phyloP scores from a whole-genome alignment of 495 filamentous ascomycete species.

The Penicillium malachiteum region DNA sequence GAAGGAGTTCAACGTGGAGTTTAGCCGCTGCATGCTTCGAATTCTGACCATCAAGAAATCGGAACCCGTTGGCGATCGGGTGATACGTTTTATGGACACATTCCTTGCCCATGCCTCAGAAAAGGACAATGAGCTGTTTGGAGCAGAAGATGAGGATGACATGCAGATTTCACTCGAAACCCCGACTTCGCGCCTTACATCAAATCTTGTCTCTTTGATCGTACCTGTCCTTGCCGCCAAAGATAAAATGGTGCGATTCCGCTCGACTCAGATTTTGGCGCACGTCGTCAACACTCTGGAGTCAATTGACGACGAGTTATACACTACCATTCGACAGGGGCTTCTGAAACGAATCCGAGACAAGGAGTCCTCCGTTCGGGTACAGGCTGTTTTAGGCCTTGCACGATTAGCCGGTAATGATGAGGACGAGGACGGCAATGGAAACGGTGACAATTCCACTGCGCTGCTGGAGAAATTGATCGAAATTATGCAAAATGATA shows the following conservation, averaged over 20 bases:
- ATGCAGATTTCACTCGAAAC: conserved; percentile 70
- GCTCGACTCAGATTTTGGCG: conserved; percentile 83
- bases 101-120: conserved; percentile 82
- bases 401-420: conserved; percentile 81
- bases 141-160: conserved; percentile 42
- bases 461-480: conserved; percentile 79
- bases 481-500: conserved; percentile 90
- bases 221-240: conserved; percentile 73
- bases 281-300: conserved; percentile 89
- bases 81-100: conserved; percentile 77
- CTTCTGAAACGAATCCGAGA: conserved; percentile 84
- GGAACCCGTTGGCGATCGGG: conserved; percentile 82
- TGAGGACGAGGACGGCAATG: conserved; percentile 63
- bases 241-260: conserved; percentile 89
- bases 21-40: conserved; percentile 76
- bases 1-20: conserved; percentile 81
- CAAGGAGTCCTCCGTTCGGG: conserved; percentile 86
- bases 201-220: conserved; percentile 65
- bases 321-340: conserved; percentile 71
- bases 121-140: conserved; percentile 61
- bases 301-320: conserved; percentile 85
- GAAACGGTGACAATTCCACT: conserved; percentile 55
- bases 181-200: conserved; percentile 73
- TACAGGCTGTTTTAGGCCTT: conserved; percentile 90
- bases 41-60: conserved; percentile 87